Base-by-base conservation (phyloP, 139 green algal genomes). In the Eudorina sp. region DNA sequence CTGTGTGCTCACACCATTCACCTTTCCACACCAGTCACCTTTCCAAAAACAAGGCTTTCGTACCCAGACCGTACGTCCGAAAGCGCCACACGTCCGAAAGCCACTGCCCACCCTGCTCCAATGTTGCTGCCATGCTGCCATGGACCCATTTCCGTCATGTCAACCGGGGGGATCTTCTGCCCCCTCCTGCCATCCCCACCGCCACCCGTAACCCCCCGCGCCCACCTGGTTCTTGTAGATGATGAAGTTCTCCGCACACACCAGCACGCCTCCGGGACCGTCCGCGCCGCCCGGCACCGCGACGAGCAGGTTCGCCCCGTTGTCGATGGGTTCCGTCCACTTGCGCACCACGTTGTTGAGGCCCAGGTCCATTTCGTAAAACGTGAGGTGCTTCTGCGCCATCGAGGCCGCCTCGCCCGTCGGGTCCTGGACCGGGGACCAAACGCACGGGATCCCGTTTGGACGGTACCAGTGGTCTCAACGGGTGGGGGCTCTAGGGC, bases 341-440 rank as follows among this genome's bases (percentile, higher is more conserved):
- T 98, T 99, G 82, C 97, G 94, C 70, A 96, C 92, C 84, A 99
- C 98, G 90, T 99, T 96, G 94, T 99, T 99, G 25, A 99, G 92
- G 0, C 98, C 98, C 89, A 99, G 92, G 92, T 99, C 98, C 53
- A 99, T 95, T 93, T 99, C 98, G 89, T 99, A 99, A 77, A 98
- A 95, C 3, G 95, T 97, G 31, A 99, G 95, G 74, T 98, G 95
- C 94, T 99, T 99, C 92, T 99, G 96, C 4, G 97, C 98, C 89
- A 97, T 93, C 29, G 91, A 89, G 16, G 97, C 97, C 29, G 96
- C 96, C 89, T 98, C 96, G 51, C 97, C 97, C 25, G 94, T 97
- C 1, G 95, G 91, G 85, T 99, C 97, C 95, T 98, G 91, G 29
- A 11, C 55, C 55, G 29, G 55, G 29, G 29, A 11, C 55, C 27